These are phyloP conservation scores for Linnemannia schmuckeri DNA, from an alignment of 192 early-diverging fungal species.

Conservation along the genomic window DNA sequence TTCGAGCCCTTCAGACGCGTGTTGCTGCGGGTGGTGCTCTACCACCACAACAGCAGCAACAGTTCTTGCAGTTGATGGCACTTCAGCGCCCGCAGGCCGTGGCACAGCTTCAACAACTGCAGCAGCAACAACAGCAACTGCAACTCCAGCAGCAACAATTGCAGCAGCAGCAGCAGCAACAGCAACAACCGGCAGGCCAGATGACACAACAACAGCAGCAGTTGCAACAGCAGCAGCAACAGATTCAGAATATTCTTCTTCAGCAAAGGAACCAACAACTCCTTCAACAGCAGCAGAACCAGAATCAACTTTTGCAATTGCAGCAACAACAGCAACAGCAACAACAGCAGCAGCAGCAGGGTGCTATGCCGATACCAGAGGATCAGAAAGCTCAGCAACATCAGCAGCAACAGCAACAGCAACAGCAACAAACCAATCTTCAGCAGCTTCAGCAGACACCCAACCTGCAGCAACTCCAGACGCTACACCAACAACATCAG, in stretches of 20 bases:
- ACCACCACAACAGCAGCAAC: constrained; percentile 20
- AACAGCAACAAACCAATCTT: constrained; percentile 25
- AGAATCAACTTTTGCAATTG: constrained; percentile 5
- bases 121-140: constrained; percentile 17
- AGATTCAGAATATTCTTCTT: background rate
- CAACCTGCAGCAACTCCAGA: constrained; percentile 29
- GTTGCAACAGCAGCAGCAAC: constrained; percentile 18
- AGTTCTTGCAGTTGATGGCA: background rate
- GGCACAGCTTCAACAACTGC: constrained; percentile 28
- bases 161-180: constrained; percentile 7
- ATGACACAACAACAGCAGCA: constrained; percentile 33
- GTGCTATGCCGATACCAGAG: background rate
- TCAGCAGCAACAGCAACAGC: constrained; percentile 28
- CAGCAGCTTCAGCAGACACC: constrained; percentile 22
- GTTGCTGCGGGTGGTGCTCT: background rate
- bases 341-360: constrained; percentile 20
- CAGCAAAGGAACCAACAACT: constrained; percentile 15
- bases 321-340: constrained; percentile 20
- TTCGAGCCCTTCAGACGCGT: constrained; percentile 30
- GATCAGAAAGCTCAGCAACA: constrained; percentile 19
- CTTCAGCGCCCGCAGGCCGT: constrained; percentile 10
- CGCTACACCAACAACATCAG: constrained; percentile 43
- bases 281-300: constrained; percentile 20
- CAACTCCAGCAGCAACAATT: constrained; percentile 2
- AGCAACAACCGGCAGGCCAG: background rate